Evolutionary conservation across 2,329 filamentous ascomycete species (phyloP).

Genomic region (Calonectria pseudoturangicola): DNA sequence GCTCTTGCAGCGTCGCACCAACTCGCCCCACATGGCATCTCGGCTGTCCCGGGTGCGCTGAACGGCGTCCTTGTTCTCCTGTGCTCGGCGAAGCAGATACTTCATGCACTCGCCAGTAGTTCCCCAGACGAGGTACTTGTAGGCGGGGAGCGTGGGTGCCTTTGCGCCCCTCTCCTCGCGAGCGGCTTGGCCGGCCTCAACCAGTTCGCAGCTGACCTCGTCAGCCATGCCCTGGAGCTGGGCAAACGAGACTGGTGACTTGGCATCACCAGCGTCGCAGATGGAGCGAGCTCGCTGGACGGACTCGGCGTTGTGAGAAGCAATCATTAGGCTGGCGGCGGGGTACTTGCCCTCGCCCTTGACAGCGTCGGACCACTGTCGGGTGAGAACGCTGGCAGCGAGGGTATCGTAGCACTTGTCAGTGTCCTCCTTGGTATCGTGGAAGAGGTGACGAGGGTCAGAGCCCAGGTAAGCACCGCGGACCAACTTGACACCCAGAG

Average conservation of each 20-base stretch:
- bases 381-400: conserved; percentile 78
- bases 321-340: conserved; percentile 80
- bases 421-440: conserved; percentile 82
- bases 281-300: conserved; percentile 75
- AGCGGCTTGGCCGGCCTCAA: conserved; percentile 60
- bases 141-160: conserved; percentile 72
- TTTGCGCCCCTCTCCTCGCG: conserved; percentile 53
- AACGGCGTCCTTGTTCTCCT: conserved; percentile 85
- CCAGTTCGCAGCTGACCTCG: conserved; percentile 84
- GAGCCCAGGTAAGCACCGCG: conserved; percentile 83
- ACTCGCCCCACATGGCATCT: conserved; percentile 77
- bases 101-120: conserved; percentile 88
- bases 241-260: conserved; percentile 66
- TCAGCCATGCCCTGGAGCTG: conserved; percentile 98
- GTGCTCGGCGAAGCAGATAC: conserved; percentile 77
- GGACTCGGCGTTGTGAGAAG: conserved; percentile 87
- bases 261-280: conserved; percentile 66
- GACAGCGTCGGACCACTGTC: conserved; percentile 64
- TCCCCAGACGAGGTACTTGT: conserved; percentile 83
- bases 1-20: conserved; percentile 72
- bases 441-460: conserved; percentile 81
- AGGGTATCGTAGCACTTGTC: conserved; percentile 84
- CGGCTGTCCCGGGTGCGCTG: conserved; percentile 77
- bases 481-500: conserved; percentile 84
- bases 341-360: conserved; percentile 70